phyloP scores from a whole-genome alignment of 2,329 filamentous ascomycete species.

The Chrysosporium queenslandicum region DNA sequence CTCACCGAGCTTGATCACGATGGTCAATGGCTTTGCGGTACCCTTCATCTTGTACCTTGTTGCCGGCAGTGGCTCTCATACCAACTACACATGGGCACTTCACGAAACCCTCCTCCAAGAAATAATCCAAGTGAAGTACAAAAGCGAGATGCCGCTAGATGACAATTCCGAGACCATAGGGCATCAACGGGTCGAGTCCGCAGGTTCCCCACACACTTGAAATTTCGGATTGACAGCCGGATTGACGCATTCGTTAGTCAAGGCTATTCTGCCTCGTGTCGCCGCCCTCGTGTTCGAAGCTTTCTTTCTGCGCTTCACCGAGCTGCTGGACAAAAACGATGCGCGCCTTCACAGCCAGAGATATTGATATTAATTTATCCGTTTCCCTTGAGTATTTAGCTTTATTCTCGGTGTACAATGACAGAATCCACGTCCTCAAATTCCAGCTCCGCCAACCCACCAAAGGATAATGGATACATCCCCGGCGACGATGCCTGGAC shows the following conservation, averaged over 20 bases:
- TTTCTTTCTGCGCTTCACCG: neutral
- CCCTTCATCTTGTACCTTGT: constrained; percentile 49
- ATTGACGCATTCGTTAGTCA: constrained; percentile 1
- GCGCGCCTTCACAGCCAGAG: neutral
- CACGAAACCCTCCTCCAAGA: neutral
- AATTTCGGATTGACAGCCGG: neutral
- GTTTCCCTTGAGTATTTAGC: no score
- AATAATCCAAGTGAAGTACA: neutral
- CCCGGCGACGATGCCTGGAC: constrained; percentile 36
- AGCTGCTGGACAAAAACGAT: neutral
- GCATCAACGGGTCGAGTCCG: neutral
- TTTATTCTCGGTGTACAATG: constrained; percentile 21
- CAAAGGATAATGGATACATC: constrained; percentile 30
- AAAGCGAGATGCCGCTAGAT: neutral
- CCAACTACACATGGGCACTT: neutral
- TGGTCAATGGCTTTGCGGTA: constrained; percentile 56
- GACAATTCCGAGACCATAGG: neutral
- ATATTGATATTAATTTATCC: no score
- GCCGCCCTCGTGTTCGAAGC: neutral
- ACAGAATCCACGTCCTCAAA: constrained; percentile 19
- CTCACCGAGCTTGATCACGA: constrained; percentile 80
- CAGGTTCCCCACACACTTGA: constrained; percentile 6
- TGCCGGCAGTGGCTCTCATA: neutral
- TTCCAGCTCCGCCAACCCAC: constrained; percentile 18
- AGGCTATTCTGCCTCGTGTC: constrained; percentile 3